Conservation (phyloP, 2,329 filamentous ascomycete species). For the Clathrospora elynae region DNA sequence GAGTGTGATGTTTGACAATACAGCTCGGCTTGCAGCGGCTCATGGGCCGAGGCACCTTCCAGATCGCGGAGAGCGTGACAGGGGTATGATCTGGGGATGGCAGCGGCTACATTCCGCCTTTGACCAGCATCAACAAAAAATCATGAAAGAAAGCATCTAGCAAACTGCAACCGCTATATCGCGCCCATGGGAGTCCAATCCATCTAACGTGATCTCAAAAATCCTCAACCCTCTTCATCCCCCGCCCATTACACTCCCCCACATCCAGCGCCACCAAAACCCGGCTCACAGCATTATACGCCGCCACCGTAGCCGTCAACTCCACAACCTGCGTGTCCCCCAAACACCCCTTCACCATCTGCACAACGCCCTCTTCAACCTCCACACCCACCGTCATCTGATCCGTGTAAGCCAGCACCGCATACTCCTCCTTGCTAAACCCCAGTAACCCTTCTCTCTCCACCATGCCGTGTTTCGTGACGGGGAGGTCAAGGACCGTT, state of each 20-base stretch:
- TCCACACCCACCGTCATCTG: conserved; percentile 79
- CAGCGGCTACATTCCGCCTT: conserved; percentile 21
- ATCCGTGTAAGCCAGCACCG: conserved; percentile 74
- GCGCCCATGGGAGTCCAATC: too few species aligned
- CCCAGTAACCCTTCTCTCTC: conserved; percentile 46
- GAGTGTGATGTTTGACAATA: conserved; percentile 11
- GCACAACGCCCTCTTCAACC: conserved; percentile 71
- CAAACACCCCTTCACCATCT: conserved; percentile 64
- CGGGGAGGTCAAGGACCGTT: conserved; percentile 47
- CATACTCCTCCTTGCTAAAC: conserved; percentile 59
- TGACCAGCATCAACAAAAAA: background rate
- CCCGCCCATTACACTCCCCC: conserved; percentile 49
- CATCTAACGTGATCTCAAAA: too few species aligned
- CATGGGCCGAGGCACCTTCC: conserved; percentile 29
- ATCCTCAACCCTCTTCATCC: conserved; percentile 42
- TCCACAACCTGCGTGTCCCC: conserved; percentile 76
- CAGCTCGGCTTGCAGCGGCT: conserved; percentile 33
- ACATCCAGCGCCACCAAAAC: conserved; percentile 82
- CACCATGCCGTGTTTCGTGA: conserved; percentile 20
- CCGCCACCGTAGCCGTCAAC: conserved; percentile 76
- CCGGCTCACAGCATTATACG: conserved; percentile 83
- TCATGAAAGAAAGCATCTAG: background rate
- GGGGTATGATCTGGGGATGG: conserved; percentile 22
- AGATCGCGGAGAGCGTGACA: conserved; percentile 19
- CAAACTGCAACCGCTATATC: background rate